Conservation (phyloP, 352 stramenopile species). For the Globisporangium paroecandrum region DNA sequence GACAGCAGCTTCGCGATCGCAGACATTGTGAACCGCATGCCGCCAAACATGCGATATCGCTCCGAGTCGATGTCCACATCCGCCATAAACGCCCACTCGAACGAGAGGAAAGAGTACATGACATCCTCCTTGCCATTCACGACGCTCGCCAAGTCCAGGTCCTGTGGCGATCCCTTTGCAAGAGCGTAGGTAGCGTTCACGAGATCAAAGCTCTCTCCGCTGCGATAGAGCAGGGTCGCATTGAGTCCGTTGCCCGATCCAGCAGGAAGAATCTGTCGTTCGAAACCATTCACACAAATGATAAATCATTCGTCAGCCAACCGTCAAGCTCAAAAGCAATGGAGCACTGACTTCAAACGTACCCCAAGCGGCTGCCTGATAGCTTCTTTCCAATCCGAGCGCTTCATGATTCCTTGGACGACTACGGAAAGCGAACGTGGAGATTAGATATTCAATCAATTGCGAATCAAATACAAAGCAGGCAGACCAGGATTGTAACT, state of each 20-base stretch:
- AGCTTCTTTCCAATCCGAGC: slow-evolving; percentile 54
- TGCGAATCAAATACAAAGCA: background rate
- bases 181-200: slow-evolving; percentile 66
- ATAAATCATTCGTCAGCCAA: background rate
- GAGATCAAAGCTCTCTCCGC: slow-evolving; percentile 42
- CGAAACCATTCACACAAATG: background rate
- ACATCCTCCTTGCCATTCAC: slow-evolving; percentile 44
- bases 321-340: background rate
- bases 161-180: slow-evolving; percentile 53
- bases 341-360: slow-evolving; percentile 13
- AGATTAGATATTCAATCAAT: background rate
- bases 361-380: slow-evolving; percentile 53
- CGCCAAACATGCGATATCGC: slow-evolving; percentile 52
- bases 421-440: slow-evolving; percentile 29
- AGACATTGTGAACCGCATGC: slow-evolving; percentile 49
- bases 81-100: slow-evolving; percentile 80
- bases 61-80: slow-evolving; percentile 79
- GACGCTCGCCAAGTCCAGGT: slow-evolving; percentile 54
- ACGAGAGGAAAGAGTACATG: slow-evolving; percentile 79
- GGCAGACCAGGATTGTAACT: slow-evolving; percentile 9
- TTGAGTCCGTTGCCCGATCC: slow-evolving; percentile 70
- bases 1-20: slow-evolving; percentile 39
- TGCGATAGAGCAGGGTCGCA: slow-evolving; percentile 44
- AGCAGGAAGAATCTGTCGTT: slow-evolving; percentile 36
- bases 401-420: slow-evolving; percentile 68